Conservation (phyloP, 2,329 filamentous ascomycete genomes). For the Penicillium sp. region DNA sequence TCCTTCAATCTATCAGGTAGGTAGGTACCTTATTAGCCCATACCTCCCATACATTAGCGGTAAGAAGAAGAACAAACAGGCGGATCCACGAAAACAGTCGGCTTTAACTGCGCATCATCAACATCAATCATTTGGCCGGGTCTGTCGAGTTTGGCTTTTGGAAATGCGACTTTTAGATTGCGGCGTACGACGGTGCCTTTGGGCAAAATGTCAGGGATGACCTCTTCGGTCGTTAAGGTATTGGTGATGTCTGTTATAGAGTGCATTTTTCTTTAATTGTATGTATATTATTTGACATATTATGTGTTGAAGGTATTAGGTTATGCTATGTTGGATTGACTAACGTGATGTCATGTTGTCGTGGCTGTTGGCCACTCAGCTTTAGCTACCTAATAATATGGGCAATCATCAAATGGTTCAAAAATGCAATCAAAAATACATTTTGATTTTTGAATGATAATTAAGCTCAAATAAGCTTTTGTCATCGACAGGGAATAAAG, state of each 20-base stretch:
- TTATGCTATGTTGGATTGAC: background rate
- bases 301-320: background rate
- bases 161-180: conserved; percentile 13
- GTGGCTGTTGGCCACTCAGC: conserved; percentile 3
- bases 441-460: too few relatives aligned
- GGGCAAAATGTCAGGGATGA: conserved; percentile 13
- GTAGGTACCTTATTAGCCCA: background rate
- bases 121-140: conserved; percentile 13
- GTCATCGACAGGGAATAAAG: background rate
- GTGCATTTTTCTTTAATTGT: background rate
- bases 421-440: too few relatives aligned
- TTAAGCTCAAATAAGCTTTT: too few relatives aligned
- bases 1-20: background rate
- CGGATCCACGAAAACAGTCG: conserved; percentile 12
- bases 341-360: conserved; percentile 8
- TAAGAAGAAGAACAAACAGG: conserved; percentile 3
- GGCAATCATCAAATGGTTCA: too few relatives aligned
- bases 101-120: conserved; percentile 10
- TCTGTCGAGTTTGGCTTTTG: background rate
- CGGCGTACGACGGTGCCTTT: conserved; percentile 1
- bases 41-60: background rate
- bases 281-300: background rate
- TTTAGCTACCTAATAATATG: background rate
- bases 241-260: background rate
- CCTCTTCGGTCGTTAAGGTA: conserved; percentile 5